Evolutionary conservation across 352 stramenopile species (phyloP).

Genomic region (Pythium chondricola): DNA sequence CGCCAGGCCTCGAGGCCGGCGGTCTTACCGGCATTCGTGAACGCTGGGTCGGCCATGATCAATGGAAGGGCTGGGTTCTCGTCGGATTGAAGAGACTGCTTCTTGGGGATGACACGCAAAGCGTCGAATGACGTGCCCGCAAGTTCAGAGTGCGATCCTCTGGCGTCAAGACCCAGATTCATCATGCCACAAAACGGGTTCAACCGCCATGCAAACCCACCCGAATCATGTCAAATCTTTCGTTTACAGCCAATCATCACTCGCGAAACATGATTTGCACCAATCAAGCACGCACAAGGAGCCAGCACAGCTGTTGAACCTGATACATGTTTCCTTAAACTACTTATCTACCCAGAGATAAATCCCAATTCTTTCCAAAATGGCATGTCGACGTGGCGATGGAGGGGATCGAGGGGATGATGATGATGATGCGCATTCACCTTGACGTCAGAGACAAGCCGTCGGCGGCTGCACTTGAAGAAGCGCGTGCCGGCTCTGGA

Average conservation of each 20-base stretch:
- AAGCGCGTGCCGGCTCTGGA: conserved; percentile 7
- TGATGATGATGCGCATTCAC: conserved; percentile 3
- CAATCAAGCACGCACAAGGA: not conserved
- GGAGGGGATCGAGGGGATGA: not conserved
- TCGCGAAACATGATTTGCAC: not conserved
- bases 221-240: not conserved
- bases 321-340: conserved; percentile 3
- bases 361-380: not conserved
- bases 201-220: not conserved
- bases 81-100: not conserved
- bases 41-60: conserved; percentile 62
- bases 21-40: conserved; percentile 49
- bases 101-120: not conserved
- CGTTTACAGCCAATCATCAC: conserved; percentile 5
- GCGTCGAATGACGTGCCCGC: conserved; percentile 1
- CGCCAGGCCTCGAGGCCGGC: conserved; percentile 76
- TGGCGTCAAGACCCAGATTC: not conserved
- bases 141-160: not conserved
- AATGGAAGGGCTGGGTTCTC: not conserved
- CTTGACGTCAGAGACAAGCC: conserved; percentile 8
- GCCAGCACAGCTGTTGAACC: not conserved
- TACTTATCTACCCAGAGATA: conserved; percentile 2
- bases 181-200: not conserved
- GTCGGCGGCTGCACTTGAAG: conserved; percentile 7
- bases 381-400: not conserved